These are phyloP conservation scores for Claviceps spartinae DNA, from an alignment of 2,329 filamentous ascomycete species.

Conservation along the genomic window DNA sequence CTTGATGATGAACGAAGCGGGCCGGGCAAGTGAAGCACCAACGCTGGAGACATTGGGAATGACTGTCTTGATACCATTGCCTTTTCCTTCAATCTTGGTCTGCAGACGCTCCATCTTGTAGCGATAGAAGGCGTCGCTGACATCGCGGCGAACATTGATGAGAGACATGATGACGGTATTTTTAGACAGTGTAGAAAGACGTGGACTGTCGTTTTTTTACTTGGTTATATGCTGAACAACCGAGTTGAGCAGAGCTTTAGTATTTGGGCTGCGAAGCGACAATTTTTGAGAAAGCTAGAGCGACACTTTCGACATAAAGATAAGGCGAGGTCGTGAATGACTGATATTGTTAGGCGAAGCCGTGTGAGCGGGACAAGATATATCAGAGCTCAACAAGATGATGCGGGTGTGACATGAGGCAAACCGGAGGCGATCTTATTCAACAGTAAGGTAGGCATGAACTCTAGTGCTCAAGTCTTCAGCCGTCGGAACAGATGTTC, in stretches of 20 bases:
- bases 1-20: constrained; percentile 93
- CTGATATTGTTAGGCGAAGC: constrained; percentile 16
- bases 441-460: constrained; percentile 43
- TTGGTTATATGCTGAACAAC: background rate
- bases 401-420: constrained; percentile 42
- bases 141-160: constrained; percentile 96
- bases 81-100: constrained; percentile 99
- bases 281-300: constrained; percentile 4
- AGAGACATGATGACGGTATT: constrained; percentile 68
- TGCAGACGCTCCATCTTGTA: constrained; percentile 99
- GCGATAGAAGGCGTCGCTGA: constrained; percentile 97
- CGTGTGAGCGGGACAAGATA: constrained; percentile 25
- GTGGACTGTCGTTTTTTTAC: background rate
- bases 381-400: constrained; percentile 42
- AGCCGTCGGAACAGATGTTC: constrained; percentile 86
- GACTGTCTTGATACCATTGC: constrained; percentile 98
- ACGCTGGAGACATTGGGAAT: constrained; percentile 94
- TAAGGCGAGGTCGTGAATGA: constrained; percentile 2
- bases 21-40: constrained; percentile 80
- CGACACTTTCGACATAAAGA: constrained; percentile 27
- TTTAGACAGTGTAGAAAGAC: constrained; percentile 6
- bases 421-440: constrained; percentile 32
- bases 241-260: background rate
- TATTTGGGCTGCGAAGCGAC: constrained; percentile 10
- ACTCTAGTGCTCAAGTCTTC: constrained; percentile 40